Conservation (phyloP, 371 early-diverging fungal species). For the Mucor indicus region DNA sequence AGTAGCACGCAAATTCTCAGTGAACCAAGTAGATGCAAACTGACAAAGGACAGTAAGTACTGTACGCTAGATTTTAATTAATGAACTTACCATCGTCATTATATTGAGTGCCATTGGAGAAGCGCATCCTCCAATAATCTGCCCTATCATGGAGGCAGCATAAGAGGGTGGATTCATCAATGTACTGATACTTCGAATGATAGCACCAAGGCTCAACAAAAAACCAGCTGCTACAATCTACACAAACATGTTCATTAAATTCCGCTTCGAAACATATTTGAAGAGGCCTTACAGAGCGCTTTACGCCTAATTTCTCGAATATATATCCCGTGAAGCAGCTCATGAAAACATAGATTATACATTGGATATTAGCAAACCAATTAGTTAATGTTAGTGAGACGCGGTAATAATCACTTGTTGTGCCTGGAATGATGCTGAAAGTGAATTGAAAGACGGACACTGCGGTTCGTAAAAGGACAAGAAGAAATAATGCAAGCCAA, state of each 20-base stretch:
- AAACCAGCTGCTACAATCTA: conserved; percentile 48
- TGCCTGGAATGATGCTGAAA: conserved; percentile 25
- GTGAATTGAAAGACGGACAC: conserved; percentile 35
- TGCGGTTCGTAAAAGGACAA: conserved; percentile 27
- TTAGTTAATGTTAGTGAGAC: conserved; percentile 31
- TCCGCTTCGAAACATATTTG: background rate
- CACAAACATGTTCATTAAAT: background rate
- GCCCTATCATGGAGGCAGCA: conserved; percentile 50
- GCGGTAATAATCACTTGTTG: conserved; percentile 19
- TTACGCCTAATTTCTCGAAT: conserved; percentile 30
- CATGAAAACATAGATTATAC: conserved; percentile 27
- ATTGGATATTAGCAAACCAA: conserved; percentile 35
- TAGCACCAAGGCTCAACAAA: conserved; percentile 45
- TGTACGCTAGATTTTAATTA: background rate
- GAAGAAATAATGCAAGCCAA: conserved; percentile 27
- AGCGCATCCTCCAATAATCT: conserved; percentile 52
- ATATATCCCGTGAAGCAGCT: conserved; percentile 33
- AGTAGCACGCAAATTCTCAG: conserved; percentile 58
- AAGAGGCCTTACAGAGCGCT: conserved; percentile 32
- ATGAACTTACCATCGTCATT: conserved; percentile 38
- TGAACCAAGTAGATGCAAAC: conserved; percentile 65
- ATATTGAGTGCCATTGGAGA: conserved; percentile 60
- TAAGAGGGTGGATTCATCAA: conserved; percentile 26
- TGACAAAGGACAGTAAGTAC: conserved; percentile 13
- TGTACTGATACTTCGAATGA: conserved; percentile 48